Percentiles rank a stretch among this genome's conserved stretches.
Conservation (phyloP, 2,329 filamentous ascomycete genomes). For the Pseudopyricularia javanii region DNA sequence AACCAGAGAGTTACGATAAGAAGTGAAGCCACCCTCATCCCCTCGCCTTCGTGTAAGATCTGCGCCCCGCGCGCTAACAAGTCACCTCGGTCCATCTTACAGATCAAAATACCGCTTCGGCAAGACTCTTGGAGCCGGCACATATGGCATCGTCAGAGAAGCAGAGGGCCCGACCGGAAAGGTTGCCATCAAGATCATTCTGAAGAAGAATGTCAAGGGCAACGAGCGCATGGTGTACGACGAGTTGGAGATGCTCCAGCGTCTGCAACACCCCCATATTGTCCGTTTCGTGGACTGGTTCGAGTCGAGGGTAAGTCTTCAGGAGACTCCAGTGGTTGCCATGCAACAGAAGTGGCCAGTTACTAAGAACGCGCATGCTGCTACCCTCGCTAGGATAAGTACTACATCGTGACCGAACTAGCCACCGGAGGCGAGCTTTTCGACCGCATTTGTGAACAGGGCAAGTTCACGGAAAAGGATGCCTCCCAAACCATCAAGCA, state of each 20-base stretch:
- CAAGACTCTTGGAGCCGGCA: conserved; percentile 86
- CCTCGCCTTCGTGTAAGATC: conserved; percentile 6
- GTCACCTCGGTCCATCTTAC: conserved; percentile 9
- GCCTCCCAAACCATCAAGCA: conserved; percentile 91
- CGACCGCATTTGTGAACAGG: conserved; percentile 94
- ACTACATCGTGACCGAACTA: conserved; percentile 96
- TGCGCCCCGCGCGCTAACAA: neutral
- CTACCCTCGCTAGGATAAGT: conserved; percentile 64
- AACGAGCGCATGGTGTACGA: conserved; percentile 99
- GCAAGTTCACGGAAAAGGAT: conserved; percentile 97
- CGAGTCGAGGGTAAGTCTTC: conserved; percentile 68
- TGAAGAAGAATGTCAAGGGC: conserved; percentile 98
- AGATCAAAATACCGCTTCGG: conserved; percentile 87
- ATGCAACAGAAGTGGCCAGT: no score
- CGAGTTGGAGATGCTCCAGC: conserved; percentile 86
- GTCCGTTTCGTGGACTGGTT: conserved; percentile 99
- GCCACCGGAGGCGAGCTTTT: conserved; percentile 95
- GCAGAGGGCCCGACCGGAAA: conserved; percentile 74
- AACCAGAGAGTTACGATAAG: conserved; percentile 97
- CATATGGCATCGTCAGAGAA: conserved; percentile 96
- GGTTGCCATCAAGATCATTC: conserved; percentile 95
- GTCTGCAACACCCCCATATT: conserved; percentile 85
- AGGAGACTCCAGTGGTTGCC: neutral
- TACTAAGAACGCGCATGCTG: neutral
- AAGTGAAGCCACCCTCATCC: conserved; percentile 46